Evolutionary conservation across 2,329 filamentous ascomycete species (phyloP).

Genomic region (Dactylellina leptospora): DNA sequence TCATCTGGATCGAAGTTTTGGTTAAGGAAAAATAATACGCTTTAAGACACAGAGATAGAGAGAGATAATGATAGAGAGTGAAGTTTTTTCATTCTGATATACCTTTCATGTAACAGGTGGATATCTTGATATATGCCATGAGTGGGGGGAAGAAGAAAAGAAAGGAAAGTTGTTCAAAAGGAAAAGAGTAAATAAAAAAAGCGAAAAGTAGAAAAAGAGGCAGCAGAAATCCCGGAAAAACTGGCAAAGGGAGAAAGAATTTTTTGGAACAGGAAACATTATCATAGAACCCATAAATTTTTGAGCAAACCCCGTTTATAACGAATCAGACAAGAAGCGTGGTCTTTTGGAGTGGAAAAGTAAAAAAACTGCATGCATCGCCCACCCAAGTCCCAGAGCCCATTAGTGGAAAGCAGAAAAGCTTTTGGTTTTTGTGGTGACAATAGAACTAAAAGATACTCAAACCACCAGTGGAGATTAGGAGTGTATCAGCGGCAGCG

Average conservation of each 20-base stretch:
- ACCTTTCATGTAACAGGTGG: constrained; percentile 52
- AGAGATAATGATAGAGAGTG: constrained; percentile 45
- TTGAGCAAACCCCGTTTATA: constrained; percentile 49
- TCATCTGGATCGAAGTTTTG: constrained; percentile 19
- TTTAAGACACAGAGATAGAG: constrained; percentile 30
- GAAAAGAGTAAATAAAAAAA: constrained; percentile 15
- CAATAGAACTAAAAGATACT: constrained; percentile 48
- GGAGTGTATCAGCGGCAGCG: constrained; percentile 50
- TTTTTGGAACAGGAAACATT: constrained; percentile 48
- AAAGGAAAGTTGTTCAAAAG: constrained; percentile 17
- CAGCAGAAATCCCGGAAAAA: constrained; percentile 49
- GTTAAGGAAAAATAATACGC: constrained; percentile 42
- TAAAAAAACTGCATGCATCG: constrained; percentile 45
- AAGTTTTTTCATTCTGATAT: constrained; percentile 54
- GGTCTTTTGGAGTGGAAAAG: constrained; percentile 30
- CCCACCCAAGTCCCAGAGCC: constrained; percentile 42
- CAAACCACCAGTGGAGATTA: constrained; percentile 53
- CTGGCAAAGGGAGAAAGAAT: constrained; percentile 42
- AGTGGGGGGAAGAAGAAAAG: constrained; percentile 21
- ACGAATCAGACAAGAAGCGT: constrained; percentile 52
- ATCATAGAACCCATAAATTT: constrained; percentile 46
- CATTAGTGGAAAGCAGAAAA: constrained; percentile 38
- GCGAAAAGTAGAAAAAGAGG: constrained; percentile 16
- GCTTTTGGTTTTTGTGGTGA: constrained; percentile 43
- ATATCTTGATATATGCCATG: constrained; percentile 52